Evolutionary conservation across 176 grass and related monocot genomes (phyloP), one percentile per base, ranked within the genome.

Genomic region (Rhipidocladum racemiflorum): DNA sequence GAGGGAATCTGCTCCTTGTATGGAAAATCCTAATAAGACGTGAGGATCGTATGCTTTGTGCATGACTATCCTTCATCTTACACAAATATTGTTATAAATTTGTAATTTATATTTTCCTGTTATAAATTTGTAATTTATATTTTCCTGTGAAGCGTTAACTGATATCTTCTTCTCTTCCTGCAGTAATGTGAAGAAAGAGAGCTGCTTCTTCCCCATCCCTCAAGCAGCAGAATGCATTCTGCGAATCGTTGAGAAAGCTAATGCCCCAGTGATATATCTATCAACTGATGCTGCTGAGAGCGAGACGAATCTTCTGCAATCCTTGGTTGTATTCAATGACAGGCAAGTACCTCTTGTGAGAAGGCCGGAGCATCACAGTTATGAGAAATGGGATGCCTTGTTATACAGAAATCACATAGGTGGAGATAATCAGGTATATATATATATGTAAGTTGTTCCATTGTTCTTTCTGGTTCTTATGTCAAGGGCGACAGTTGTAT

Each of bases 191-290:
- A 99, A 99, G 78, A 90, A 93, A 86, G 89, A 99, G 55, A 99
- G 92, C 64, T 99, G 96, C 73, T 99, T 99, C 78, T 99, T 91
- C 49, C 92, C 96, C 5, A 91, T 93, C 77, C 96, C 96, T 74
- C 90, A 99, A 80, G 92, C 92, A n/a, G 91, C 96, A 81, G 85
- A 90, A 18, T 99, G 96, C 87, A 89, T 99, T 72, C 70, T 86
- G 72, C 85, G 76, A 63, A 46, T 93, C 1, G 63, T 90, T 68
- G 90, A 93, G 79, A 94, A 83, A 84, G 84, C 89, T 12, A 89
- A 94, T 77, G 90, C 90, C 53, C 89, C 92, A 28, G 76, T 91
- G 21, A 90, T 99, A 74, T 99, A 95, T 79, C 77, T 99, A 7
- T 99, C 96, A 17, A 95, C 96, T 12, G 96, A 99, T 84, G 96